Conservation (phyloP, 345 rosid species). For the Arabidopsis thaliana region TAIR10.1 NC_003070.9:8548001-8548500, state of each 20-base stretch:
- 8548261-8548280: neutral
- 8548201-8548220: neutral
- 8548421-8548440: neutral
- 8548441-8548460: neutral
- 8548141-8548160: neutral
- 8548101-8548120: slow-evolving; percentile 6
- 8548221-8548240: neutral
- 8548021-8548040: neutral
- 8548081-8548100: neutral
- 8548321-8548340: neutral
- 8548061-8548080: slow-evolving; percentile 4
- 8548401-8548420: neutral
- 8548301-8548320: slow-evolving; percentile 1
- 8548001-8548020: slow-evolving; percentile 8
- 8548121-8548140: neutral
- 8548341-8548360: neutral
- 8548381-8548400: neutral
- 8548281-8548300: neutral
- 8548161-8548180: neutral
- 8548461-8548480: neutral
- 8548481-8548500: slow-evolving; percentile 37
- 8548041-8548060: neutral
- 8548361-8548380: slow-evolving; percentile 9
- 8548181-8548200: neutral
- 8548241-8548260: neutral